These are phyloP conservation scores for Amesomyces nigricolor DNA, from an alignment of 2,329 filamentous ascomycete species.

Conservation along the genomic window DNA sequence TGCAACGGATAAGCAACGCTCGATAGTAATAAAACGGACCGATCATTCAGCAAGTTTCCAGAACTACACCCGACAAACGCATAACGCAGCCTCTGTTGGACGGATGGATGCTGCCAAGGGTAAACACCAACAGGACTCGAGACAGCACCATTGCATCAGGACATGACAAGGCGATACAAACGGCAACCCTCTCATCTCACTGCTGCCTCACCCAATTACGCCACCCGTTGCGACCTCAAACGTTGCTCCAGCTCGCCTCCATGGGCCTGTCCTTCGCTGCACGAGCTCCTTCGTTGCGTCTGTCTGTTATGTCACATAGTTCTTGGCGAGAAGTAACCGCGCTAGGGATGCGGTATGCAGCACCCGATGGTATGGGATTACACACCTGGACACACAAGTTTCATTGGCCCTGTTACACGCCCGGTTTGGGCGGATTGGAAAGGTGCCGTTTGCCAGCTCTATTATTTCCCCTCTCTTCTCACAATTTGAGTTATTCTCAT, in stretches of 20 bases:
- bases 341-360: constrained; percentile 12
- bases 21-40: not conserved
- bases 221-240: too few relatives aligned
- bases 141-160: not conserved
- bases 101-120: not conserved
- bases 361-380: constrained; percentile 6
- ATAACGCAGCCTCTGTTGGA: not conserved
- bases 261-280: not conserved
- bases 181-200: not conserved
- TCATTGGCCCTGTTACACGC: constrained; percentile 7
- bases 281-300: not conserved
- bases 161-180: not conserved
- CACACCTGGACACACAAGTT: not conserved
- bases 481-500: too few relatives aligned
- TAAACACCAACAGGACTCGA: constrained; percentile 1
- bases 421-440: not conserved
- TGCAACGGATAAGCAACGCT: not conserved
- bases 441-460: not conserved
- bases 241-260: not conserved
- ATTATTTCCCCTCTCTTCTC: not conserved
- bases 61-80: not conserved
- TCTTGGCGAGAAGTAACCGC: not conserved
- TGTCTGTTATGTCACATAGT: too few relatives aligned
- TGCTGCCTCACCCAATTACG: not conserved
- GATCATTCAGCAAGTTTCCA: not conserved